Conservation (phyloP, 495 filamentous ascomycete species). For the Bathelium albidoporum region DNA sequence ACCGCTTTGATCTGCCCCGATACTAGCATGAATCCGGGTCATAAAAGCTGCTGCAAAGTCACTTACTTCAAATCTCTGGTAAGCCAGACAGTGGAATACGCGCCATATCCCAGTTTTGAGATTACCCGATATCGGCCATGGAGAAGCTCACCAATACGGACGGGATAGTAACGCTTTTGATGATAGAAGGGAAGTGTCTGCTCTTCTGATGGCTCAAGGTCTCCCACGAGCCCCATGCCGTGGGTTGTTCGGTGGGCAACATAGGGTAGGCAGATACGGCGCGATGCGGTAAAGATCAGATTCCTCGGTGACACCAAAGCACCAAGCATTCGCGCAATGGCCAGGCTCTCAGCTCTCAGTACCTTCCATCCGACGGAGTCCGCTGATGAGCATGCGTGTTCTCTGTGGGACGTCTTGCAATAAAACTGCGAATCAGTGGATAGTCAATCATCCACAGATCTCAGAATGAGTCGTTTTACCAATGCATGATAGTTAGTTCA, state of each 20-base stretch:
- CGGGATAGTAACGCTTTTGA: constrained; percentile 38
- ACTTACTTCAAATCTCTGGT: constrained; percentile 1
- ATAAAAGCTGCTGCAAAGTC: background rate
- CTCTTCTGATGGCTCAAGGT: constrained; percentile 26
- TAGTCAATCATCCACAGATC: no score
- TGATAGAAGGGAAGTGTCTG: constrained; percentile 37
- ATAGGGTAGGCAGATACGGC: background rate
- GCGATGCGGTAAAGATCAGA: background rate
- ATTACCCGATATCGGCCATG: constrained; percentile 39
- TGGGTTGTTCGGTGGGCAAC: background rate
- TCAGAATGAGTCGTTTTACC: no score
- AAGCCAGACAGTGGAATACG: constrained; percentile 41
- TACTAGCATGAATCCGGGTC: background rate
- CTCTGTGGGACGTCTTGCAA: no score
- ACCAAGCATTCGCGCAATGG: background rate
- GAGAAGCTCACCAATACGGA: constrained; percentile 40
- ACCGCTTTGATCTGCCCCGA: background rate
- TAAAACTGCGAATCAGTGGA: no score
- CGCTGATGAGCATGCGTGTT: no score
- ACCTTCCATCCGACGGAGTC: no score
- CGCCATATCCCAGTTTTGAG: constrained; percentile 45
- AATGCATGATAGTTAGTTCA: no score
- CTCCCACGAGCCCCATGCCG: background rate
- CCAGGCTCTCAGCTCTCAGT: no score
- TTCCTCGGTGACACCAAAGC: background rate